A percentile compares a stretch with the other conserved stretches of the same genome.
These are phyloP conservation scores for Paralagenidium karlingii DNA, from an alignment of 352 stramenopile genomes.

Conservation along the genomic window DNA sequence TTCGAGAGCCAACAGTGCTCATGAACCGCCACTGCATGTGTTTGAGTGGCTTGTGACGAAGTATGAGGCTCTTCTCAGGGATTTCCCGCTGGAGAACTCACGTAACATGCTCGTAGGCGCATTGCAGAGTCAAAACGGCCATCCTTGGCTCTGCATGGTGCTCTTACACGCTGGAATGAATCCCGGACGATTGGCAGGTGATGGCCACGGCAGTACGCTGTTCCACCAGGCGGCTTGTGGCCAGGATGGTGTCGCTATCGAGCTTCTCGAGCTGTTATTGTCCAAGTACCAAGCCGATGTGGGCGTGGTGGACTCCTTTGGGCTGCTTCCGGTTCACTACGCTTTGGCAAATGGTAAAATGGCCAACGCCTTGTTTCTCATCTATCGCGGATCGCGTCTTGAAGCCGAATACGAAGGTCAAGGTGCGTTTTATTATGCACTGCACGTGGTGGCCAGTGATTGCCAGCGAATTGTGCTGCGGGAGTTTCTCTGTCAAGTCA, in stretches of 20 bases:
- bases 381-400: slow-evolving; percentile 12
- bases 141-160: slow-evolving; percentile 12
- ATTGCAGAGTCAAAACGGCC: too few species aligned
- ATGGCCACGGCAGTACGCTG: slow-evolving; percentile 27
- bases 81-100: too few species aligned
- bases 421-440: slow-evolving; percentile 36
- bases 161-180: slow-evolving; percentile 15
- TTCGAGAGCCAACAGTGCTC: too few species aligned
- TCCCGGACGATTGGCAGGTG: slow-evolving; percentile 29
- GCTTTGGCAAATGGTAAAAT: slow-evolving; percentile 19
- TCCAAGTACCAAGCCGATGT: slow-evolving; percentile 12
- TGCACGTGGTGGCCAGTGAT: slow-evolving; percentile 42
- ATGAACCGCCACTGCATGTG: too few species aligned
- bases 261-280: slow-evolving; percentile 1
- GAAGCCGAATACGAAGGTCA: slow-evolving; percentile 59
- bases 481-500: slow-evolving; percentile 13
- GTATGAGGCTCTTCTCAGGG: too few species aligned
- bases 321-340: slow-evolving; percentile 29
- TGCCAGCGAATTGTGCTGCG: slow-evolving; percentile 21
- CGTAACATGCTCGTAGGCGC: too few species aligned
- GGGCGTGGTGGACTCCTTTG: slow-evolving; percentile 37
- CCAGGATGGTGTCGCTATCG: slow-evolving; percentile 7
- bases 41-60: too few species aligned
- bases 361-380: slow-evolving; percentile 23
- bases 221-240: slow-evolving; percentile 41